Evolutionary conservation across 495 filamentous ascomycete genomes (phyloP), one percentile per base, ranked within the genome.

Genomic region (Jackrogersella multiformis): DNA sequence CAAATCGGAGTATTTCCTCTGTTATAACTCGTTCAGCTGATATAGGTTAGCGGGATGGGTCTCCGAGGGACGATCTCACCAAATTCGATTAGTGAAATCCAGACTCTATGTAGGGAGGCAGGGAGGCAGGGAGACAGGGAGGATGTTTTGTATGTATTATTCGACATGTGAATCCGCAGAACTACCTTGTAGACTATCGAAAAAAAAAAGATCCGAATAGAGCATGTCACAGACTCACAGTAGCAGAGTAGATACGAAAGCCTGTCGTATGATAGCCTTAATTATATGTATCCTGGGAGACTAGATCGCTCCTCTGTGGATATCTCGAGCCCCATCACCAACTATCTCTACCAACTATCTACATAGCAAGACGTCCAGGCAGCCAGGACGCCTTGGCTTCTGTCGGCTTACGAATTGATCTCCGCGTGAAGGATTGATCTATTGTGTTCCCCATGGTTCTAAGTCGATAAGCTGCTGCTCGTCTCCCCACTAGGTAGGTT

Each of bases 11-110:
- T 46, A 46, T 51, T 51, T 34, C 46, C 46, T 32, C 13, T 32
- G n/a, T 26, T 46, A 46, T 46, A 24, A 49, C 45, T 49, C 45
- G 7, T 49, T 49, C 45, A 30, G 26, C 45, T 49, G 45, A 49
- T 49, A 49, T 32, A n/a, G 46, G 24, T 34, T 13, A n/a, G 21
- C 34, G 10, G 26, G 15, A 10, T 34, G 28, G 28, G 28, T 18
- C 46, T 9, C 46, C 28, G 45, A 49, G 26, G n/a, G 10, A 15
- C 12, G 15, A 39, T 41, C 10, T 28, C 21, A 4, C 34, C 34
- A 20, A 46, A 46, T 46, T 21, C 26, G 42, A 46, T 20, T 21
- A 12, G 42, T 46, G 21, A 24, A 21, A 26, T 46, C 42, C 12
- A 12, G 42, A 23, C 10, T n/a, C 18, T 9, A 21, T n/a, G n/a